Evolutionary conservation across 352 stramenopile species (phyloP), one percentile per base, ranked within the genome.

Genomic region (Vaucheria bursata): DNA sequence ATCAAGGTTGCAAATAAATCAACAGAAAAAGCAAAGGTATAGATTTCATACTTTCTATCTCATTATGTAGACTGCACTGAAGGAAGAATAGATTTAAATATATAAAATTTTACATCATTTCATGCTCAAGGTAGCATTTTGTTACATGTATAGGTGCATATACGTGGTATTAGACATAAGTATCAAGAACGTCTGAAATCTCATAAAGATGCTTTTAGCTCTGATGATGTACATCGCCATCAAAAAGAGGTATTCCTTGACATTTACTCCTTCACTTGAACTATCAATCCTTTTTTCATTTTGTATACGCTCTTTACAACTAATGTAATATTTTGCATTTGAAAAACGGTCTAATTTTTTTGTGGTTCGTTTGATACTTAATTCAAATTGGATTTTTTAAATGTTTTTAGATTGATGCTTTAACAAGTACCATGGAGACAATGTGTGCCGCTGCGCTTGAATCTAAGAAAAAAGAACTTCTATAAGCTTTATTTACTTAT

Each of bases 131-230:
- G 31, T 64, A 31, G 25, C 49, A 29, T 7, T 7, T 8, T 3
- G 1, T 35, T 6, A n/a, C 1, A n/a, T n/a, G n/a, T n/a, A n/a
- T 73, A 82, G 73, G 77, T 82, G n/a, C 71, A 80, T 33, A 29
- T 82, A 59, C 71, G 77, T 69, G 77, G 77, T 53, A 82, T 82
- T 40, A 64, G 77, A 31, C 77, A 82, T 49, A 82, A 82, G 77
- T 67, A 79, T 4, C 32, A 71, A 38, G 77, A 82, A 25, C 49
- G 73, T n/a, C 45, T 82, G 7, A 82, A 82, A 40, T 75, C 78
- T 68, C 71, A 82, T n/a, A 82, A 82, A 65, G 71, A 73, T 1
- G 31, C 29, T 18, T 82, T 82, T 66, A 67, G 71, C 29, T 59
- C 70, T 52, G 77, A 82, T 52, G 77, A 82, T 33, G 77, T 82